Conservation (phyloP, 2,329 filamentous ascomycete species). For the Falciphora oryzae region DNA sequence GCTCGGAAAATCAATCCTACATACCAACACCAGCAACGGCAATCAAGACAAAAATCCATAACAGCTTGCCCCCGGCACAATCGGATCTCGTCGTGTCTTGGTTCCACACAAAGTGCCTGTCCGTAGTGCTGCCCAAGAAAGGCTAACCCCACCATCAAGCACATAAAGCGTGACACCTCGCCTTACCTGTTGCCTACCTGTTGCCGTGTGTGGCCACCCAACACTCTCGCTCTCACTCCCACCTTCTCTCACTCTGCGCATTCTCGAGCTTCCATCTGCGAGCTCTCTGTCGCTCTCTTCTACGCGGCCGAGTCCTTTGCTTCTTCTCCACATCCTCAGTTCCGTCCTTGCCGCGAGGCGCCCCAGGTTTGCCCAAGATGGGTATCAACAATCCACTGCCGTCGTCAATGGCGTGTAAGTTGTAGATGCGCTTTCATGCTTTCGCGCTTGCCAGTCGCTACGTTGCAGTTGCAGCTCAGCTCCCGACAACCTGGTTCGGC, state of each 20-base stretch:
- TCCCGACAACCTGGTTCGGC: neutral
- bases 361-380: slow-evolving; percentile 32
- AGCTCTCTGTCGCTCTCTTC: too few species aligned
- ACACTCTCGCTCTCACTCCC: neutral
- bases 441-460: neutral
- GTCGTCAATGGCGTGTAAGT: slow-evolving; percentile 63
- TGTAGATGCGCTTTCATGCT: neutral
- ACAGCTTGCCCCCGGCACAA: too few species aligned
- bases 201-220: neutral
- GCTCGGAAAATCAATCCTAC: too few species aligned
- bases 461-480: too few species aligned
- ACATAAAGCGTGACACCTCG: neutral
- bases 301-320: too few species aligned
- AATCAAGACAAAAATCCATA: too few species aligned
- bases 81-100: neutral
- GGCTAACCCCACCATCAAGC: slow-evolving; percentile 8
- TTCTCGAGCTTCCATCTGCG: too few species aligned
- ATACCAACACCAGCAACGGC: too few species aligned
- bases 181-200: too few species aligned
- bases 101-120: slow-evolving; percentile 4
- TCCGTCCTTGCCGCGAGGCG: too few species aligned
- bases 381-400: slow-evolving; percentile 63
- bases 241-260: slow-evolving; percentile 1
- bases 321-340: too few species aligned
- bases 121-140: neutral